These are phyloP conservation scores for Syncephalastrum racemosum DNA, from an alignment of 371 early-diverging fungal genomes.

Conservation along the genomic window DNA sequence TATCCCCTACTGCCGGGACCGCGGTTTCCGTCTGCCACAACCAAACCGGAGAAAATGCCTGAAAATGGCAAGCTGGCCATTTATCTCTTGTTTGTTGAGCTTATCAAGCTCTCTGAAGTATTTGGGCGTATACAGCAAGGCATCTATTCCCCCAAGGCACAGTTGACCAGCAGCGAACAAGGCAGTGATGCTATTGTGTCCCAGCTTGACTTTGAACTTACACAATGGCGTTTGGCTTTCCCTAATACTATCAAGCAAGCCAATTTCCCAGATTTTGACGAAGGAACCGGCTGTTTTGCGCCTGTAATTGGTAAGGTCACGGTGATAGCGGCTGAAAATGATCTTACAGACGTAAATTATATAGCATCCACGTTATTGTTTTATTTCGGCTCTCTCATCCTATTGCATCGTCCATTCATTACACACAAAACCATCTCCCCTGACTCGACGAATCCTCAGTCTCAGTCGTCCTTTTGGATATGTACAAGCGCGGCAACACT, in stretches of 20 bases:
- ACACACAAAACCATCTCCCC: conserved; percentile 18
- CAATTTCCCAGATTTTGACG: conserved; percentile 36
- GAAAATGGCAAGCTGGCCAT: conserved; percentile 28
- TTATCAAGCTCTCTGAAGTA: conserved; percentile 45
- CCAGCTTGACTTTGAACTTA: conserved; percentile 41
- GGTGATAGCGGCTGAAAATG: too few relatives aligned
- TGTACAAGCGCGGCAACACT: conserved; percentile 46
- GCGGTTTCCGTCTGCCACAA: conserved; percentile 39
- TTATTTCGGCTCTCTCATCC: conserved; percentile 40
- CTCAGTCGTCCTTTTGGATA: conserved; percentile 43
- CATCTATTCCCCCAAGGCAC: conserved; percentile 45
- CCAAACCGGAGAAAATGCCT: conserved; percentile 17
- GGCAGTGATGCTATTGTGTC: conserved; percentile 46
- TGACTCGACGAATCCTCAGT: conserved; percentile 13
- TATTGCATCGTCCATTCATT: conserved; percentile 51
- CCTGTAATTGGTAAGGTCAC: conserved; percentile 39
- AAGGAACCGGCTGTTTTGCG: conserved; percentile 32
- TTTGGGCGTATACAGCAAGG: conserved; percentile 44
- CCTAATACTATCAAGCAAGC: conserved; percentile 35
- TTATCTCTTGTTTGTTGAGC: conserved; percentile 42
- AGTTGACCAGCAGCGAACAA: conserved; percentile 32
- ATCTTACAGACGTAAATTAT: background rate
- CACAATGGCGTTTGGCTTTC: conserved; percentile 47
- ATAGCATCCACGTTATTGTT: conserved; percentile 39
- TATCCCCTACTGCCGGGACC: conserved; percentile 11